Evolutionary conservation across 345 rosid species (phyloP).

Genomic region (Eucalyptus paniculata): DNA sequence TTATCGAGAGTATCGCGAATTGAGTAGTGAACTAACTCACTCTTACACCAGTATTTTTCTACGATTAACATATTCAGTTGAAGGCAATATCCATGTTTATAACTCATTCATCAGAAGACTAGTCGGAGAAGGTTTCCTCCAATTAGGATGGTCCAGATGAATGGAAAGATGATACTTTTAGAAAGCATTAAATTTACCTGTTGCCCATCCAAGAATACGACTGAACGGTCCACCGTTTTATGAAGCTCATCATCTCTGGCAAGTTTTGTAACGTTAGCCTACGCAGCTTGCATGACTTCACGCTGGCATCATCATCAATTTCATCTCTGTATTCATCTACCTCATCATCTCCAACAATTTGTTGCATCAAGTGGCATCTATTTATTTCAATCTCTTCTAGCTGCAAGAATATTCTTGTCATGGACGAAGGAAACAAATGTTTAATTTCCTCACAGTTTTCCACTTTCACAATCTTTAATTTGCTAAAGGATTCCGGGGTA

Average conservation of each 20-base stretch:
- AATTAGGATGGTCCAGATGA: not conserved
- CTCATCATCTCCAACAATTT: fast-evolving
- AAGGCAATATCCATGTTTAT: not conserved
- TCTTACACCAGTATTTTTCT: not conserved
- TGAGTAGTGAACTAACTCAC: not conserved
- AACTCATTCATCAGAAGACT: not conserved
- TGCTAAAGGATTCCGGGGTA: not conserved
- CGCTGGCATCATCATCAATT: fast-evolving
- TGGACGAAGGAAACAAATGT: no score
- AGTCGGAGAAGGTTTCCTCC: not conserved
- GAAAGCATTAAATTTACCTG: not conserved
- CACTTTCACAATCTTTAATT: no score
- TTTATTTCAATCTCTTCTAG: no score
- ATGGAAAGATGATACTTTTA: no score
- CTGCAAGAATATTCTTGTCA: fast-evolving
- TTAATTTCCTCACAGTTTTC: fast-evolving
- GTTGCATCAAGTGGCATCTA: not conserved
- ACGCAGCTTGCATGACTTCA: no score
- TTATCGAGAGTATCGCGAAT: no score
- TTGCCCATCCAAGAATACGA: fast-evolving
- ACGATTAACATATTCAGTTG: not conserved
- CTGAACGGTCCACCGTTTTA: fast-evolving
- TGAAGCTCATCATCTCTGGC: fast-evolving
- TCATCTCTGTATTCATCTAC: fast-evolving
- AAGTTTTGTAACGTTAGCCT: no score